phyloP scores from a whole-genome alignment of 371 early-diverging fungal species.

The Parasitella parasitica region DNA sequence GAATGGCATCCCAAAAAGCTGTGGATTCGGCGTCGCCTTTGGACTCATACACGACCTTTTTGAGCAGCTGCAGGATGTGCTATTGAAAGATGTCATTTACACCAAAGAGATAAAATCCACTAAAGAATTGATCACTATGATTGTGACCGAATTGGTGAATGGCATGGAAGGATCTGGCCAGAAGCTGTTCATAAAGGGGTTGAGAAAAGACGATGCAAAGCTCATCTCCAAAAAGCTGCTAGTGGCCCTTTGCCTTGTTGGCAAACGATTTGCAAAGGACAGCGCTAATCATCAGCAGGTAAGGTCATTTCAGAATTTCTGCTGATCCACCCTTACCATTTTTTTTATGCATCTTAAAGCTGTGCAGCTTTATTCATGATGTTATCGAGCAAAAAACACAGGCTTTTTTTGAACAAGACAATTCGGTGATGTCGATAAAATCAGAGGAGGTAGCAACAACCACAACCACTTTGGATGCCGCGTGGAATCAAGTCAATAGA shows the following conservation, averaged over 20 bases:
- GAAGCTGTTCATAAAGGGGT: constrained; percentile 16
- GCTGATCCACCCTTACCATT: too few species aligned
- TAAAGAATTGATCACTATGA: constrained; percentile 13
- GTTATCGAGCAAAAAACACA: constrained; percentile 3
- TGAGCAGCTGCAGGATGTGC: constrained; percentile 22
- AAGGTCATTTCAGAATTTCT: too few species aligned
- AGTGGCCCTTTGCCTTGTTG: constrained; percentile 30
- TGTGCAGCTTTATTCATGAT: constrained; percentile 17
- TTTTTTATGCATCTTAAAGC: too few species aligned
- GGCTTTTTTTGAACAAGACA: not conserved
- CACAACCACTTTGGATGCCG: constrained; percentile 16
- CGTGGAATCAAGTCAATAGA: constrained; percentile 31
- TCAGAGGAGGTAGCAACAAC: not conserved
- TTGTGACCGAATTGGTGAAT: constrained; percentile 4
- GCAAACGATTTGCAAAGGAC: constrained; percentile 27
- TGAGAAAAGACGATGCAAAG: constrained; percentile 10
- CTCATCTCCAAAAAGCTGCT: constrained; percentile 31
- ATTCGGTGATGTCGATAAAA: not conserved
- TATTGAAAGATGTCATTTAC: constrained; percentile 7
- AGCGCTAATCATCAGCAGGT: constrained; percentile 13
- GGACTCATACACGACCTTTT: constrained; percentile 25
- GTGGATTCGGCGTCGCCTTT: constrained; percentile 26
- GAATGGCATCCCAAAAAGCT: constrained; percentile 23
- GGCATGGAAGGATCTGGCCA: constrained; percentile 10
- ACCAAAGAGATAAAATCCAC: constrained; percentile 1